phyloP scores from a whole-genome alignment of 371 early-diverging fungal species.

The Saksenaea oblongispora region DNA sequence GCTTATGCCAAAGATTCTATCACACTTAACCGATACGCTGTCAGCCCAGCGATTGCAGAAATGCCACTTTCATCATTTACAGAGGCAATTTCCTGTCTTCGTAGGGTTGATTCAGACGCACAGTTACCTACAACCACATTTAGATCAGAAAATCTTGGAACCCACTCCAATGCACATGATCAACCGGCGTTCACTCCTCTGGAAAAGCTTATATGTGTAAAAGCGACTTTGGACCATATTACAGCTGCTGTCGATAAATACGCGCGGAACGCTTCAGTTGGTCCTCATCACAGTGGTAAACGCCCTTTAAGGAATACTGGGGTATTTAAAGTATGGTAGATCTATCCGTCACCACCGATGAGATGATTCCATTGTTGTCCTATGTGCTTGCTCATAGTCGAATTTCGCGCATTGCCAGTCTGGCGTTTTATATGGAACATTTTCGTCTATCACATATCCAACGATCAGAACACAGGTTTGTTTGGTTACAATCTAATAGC shows the following conservation, averaged over 20 bases:
- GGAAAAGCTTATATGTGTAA: conserved; percentile 45
- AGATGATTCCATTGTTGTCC: conserved; percentile 64
- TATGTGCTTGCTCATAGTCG: conserved; percentile 54
- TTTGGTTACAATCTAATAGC: neutral
- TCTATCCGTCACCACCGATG: conserved; percentile 60
- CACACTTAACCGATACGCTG: conserved; percentile 38
- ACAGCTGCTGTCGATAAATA: conserved; percentile 37
- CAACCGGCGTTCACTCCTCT: conserved; percentile 48
- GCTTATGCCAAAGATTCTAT: conserved; percentile 35
- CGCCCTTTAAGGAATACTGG: neutral
- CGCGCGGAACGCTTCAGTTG: conserved; percentile 18
- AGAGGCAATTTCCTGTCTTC: conserved; percentile 33
- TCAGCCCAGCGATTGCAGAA: conserved; percentile 42
- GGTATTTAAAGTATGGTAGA: conserved; percentile 8
- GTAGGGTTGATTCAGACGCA: conserved; percentile 32
- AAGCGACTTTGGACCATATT: conserved; percentile 41
- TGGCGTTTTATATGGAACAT: conserved; percentile 57
- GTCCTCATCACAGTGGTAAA: conserved; percentile 18
- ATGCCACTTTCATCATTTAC: conserved; percentile 40
- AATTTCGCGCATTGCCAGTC: conserved; percentile 53
- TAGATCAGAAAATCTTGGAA: conserved; percentile 9
- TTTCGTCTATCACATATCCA: conserved; percentile 55
- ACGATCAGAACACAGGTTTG: conserved; percentile 49
- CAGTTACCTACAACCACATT: conserved; percentile 9
- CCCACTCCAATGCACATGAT: neutral